Evolutionary conservation across 352 stramenopile species (phyloP).

Genomic region (Pythium monospermum): DNA sequence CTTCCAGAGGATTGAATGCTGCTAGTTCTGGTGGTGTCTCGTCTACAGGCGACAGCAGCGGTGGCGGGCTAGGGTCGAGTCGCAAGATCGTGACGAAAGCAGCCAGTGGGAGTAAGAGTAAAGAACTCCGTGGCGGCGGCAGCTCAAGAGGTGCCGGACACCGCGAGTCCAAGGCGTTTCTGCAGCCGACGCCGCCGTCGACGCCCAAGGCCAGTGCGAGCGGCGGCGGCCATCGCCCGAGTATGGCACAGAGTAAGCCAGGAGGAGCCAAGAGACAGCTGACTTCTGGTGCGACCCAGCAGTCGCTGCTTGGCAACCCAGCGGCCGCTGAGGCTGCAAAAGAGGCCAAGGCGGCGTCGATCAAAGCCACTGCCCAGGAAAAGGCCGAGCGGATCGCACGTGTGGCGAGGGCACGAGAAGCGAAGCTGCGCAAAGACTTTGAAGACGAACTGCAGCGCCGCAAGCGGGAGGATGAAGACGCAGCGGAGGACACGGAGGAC

Average conservation of each 20-base stretch:
- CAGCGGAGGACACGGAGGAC: constrained; percentile 39
- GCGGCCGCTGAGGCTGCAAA: neutral
- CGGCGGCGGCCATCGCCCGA: neutral
- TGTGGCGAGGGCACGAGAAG: constrained; percentile 8
- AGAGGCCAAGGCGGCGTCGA: constrained; percentile 1
- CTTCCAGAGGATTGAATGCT: too few relatives aligned
- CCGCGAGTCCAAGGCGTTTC: neutral
- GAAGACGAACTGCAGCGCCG: constrained; percentile 15
- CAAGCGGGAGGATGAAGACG: constrained; percentile 35
- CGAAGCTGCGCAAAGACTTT: constrained; percentile 12
- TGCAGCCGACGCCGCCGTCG: constrained; percentile 9
- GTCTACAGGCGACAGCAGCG: constrained; percentile 8
- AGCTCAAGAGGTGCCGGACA: neutral
- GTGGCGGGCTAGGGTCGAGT: constrained; percentile 12
- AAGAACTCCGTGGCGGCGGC: neutral
- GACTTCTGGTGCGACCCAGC: neutral
- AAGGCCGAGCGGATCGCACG: constrained; percentile 3
- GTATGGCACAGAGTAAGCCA: neutral
- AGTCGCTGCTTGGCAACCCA: too few relatives aligned
- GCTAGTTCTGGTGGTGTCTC: too few relatives aligned
- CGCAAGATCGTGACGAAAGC: constrained; percentile 1
- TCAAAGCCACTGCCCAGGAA: too few relatives aligned
- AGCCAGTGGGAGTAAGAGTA: neutral
- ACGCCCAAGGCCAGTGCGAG: constrained; percentile 5
- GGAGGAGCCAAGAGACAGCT: constrained; percentile 4